phyloP scores from a whole-genome alignment of 169 alveolate species.

The Eimeria maxima region DNA sequence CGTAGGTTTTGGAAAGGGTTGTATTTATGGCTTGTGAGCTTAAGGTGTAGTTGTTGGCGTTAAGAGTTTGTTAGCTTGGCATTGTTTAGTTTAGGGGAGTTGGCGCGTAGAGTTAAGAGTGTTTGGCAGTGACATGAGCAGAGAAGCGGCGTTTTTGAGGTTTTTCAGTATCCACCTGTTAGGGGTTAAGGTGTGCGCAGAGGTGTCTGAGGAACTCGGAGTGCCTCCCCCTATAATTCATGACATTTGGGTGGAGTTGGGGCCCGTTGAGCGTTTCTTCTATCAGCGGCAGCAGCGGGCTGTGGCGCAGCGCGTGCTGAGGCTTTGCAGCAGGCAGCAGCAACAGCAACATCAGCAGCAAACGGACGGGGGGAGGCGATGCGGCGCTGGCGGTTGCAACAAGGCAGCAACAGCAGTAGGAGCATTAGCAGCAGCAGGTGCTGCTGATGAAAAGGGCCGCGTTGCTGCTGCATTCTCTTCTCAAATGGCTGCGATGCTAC shows the following conservation, averaged over 20 bases:
- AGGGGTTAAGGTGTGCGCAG: conserved; percentile 60
- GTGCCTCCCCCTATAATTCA: conserved; percentile 72
- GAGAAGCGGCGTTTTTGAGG: neutral
- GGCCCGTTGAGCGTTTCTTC: conserved; percentile 86
- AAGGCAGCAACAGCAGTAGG: neutral
- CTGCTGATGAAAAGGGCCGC: conserved; percentile 7
- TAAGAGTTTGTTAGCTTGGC: neutral
- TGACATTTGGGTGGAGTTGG: conserved; percentile 72
- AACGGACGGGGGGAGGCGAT: neutral
- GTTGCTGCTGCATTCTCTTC: conserved; percentile 57
- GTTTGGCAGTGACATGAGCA: neutral
- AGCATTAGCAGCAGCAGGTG: neutral
- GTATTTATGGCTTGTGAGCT: neutral
- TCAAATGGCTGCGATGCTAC: conserved; percentile 81
- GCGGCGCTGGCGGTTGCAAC: neutral
- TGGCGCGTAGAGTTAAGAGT: neutral
- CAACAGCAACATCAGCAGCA: conserved; percentile 57
- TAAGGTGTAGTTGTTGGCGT: neutral
- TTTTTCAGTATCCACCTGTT: no score
- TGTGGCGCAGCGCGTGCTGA: conserved; percentile 50
- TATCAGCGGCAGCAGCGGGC: conserved; percentile 84
- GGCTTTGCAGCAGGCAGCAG: conserved; percentile 43
- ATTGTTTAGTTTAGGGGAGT: neutral
- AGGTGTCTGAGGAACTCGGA: conserved; percentile 74
- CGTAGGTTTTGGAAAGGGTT: neutral